Conservation (phyloP, 768 basidiomycete species). For the Pholiota molesta region DNA sequence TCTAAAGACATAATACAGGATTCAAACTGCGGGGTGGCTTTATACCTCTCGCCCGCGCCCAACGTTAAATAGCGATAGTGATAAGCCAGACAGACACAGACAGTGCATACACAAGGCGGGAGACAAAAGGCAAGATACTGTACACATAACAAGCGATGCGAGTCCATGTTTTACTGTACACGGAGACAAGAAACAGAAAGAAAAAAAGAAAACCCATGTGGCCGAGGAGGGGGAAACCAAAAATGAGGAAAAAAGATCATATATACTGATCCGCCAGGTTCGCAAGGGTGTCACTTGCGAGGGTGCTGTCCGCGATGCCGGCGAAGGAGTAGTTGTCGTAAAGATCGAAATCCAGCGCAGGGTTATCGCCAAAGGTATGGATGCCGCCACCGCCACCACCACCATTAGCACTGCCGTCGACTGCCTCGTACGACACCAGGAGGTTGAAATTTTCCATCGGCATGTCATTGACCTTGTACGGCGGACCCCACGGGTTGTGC, state of each 20-base stretch:
- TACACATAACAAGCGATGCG: constrained; percentile 7
- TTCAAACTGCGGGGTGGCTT: neutral
- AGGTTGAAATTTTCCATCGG: constrained; percentile 23
- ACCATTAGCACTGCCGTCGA: neutral
- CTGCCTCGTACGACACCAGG: constrained; percentile 21
- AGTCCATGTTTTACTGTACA: constrained; percentile 9
- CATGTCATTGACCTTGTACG: constrained; percentile 14
- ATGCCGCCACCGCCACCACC: constrained; percentile 9
- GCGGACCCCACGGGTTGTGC: neutral
- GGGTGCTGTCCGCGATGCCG: constrained; percentile 28
- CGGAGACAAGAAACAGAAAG: neutral
- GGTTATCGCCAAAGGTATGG: constrained; percentile 25
- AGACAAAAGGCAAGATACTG: neutral
- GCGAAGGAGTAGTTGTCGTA: constrained; percentile 31
- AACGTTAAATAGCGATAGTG: constrained; percentile 11
- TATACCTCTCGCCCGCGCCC: neutral
- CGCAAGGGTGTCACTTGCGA: constrained; percentile 23
- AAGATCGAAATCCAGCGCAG: constrained; percentile 29
- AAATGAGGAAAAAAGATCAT: constrained; percentile 4
- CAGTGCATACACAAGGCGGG: neutral
- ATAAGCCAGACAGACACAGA: constrained; percentile 2
- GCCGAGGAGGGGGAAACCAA: constrained; percentile 5
- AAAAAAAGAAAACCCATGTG: constrained; percentile 12
- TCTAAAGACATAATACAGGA: neutral
- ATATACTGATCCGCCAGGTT: constrained; percentile 29